A percentile compares a stretch with the other conserved stretches of the same genome.
These are phyloP conservation scores for Trametes sp. DNA, from an alignment of 1,284 basidiomycete genomes.

Conservation along the genomic window DNA sequence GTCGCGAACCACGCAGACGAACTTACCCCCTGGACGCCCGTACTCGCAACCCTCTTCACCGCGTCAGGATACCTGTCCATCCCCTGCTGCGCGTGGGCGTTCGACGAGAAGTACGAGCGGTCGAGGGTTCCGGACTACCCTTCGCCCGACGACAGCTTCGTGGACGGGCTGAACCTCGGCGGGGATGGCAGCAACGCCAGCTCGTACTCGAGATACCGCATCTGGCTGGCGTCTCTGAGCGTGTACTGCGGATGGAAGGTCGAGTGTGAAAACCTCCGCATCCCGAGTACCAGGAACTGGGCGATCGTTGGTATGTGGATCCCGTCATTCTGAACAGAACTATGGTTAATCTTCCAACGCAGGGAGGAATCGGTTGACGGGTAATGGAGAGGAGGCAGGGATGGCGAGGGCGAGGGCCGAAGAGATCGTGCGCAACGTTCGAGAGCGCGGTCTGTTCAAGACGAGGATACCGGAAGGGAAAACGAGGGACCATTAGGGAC, in stretches of 20 bases:
- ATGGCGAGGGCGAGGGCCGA: constrained; percentile 43
- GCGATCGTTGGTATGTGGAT: constrained; percentile 77
- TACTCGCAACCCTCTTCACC: constrained; percentile 66
- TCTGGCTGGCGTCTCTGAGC: constrained; percentile 81
- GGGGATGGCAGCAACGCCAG: constrained; percentile 63
- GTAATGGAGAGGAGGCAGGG: constrained; percentile 25
- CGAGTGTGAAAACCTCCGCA: constrained; percentile 87
- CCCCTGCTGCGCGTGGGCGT: constrained; percentile 89
- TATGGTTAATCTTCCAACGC: constrained; percentile 7
- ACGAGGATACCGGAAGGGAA: constrained; percentile 77
- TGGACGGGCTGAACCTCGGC: constrained; percentile 62
- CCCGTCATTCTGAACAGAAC: not conserved
- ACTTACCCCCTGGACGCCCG: constrained; percentile 89
- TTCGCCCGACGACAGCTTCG: constrained; percentile 49
- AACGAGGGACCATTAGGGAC: constrained; percentile 51
- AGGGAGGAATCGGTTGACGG: constrained; percentile 42
- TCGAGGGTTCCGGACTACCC: constrained; percentile 49
- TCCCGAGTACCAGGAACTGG: constrained; percentile 95
- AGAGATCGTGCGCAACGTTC: constrained; percentile 57
- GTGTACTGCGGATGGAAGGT: constrained; percentile 84
- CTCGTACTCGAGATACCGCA: constrained; percentile 81
- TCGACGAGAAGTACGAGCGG: constrained; percentile 70
- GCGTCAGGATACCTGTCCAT: constrained; percentile 87
- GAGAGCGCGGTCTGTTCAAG: constrained; percentile 68
- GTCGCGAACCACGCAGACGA: constrained; percentile 98